Evolutionary conservation across 2,329 filamentous ascomycete genomes (phyloP), one percentile per base, ranked within the genome.

Genomic region (Colletotrichum cereale): DNA sequence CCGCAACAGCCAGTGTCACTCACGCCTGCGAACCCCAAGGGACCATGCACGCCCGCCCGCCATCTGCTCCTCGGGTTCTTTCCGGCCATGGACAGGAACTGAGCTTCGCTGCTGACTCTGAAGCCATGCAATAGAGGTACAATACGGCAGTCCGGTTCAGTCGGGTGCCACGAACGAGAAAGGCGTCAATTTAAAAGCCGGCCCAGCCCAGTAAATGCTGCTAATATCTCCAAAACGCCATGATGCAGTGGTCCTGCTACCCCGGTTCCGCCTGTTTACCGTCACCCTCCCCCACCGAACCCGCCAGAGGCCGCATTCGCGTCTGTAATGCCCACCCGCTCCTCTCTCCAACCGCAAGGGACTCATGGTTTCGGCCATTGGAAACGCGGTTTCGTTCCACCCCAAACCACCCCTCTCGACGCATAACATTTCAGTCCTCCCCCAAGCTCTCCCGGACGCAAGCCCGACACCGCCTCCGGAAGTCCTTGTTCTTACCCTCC

Each of bases 371-470:
- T 55, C 21, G 4, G 8, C 18, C 26, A 8, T 24, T 21, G 24
- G 31, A 29, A 18, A 29, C 26, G 26, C 48, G 31, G 34, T 24
- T 24, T 11, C 21, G 18, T 44, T 12, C 21, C 0, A 44, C 3
- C 42, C 42, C 21, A 44, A n/a, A 14, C 21, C 12, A 31, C 31
- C 53, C 34, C 14, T 5, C 14, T 8, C 42, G 24, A 16, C 5
- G 1, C 47, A 18, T 10, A 63, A 6, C 8, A n/a, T 4, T 3
- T 80, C 75, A 90, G 60, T 93, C 90, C 80, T 94, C 92, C 36
- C 94, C 94, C 76, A 95, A 82, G 79, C 93, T 97, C 81, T 94
- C 92, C 76, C 94, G 85, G 2, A 97, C 94, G 78, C 93, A 94
- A 79, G 89, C 90, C 78, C 95, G 86, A 71, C 95, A 95, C 73